Evolutionary conservation across 2,329 filamentous ascomycete genomes (phyloP), one percentile per base, ranked within the genome.

Genomic region (Lasiodiplodia gonubiensis): DNA sequence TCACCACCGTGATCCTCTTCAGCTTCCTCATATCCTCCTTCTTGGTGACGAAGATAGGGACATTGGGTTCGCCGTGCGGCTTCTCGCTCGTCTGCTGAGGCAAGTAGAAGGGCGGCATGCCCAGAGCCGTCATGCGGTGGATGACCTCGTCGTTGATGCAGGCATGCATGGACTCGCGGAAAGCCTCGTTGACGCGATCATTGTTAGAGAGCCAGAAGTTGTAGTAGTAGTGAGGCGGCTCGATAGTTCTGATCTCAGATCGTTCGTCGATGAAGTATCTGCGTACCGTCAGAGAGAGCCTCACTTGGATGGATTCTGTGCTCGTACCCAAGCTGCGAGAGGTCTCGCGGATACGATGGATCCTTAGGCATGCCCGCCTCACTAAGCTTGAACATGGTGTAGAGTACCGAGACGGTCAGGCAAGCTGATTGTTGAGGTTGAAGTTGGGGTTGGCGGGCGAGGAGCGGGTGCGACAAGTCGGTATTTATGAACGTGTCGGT

Each of bases 231-330:
- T 90, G 84, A 0, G 90, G 89, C 42, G 92, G 81, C 25, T 86
- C 81, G 66, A 92, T 89, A 69, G 84, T 89, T 57, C 91, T 89
- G 69, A 97, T 86, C 73, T 94, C 88, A 71, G 94, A 92, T 0
- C 88, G 79, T 0, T 89, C 84, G 71, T 92, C 93, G 79, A 97
- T 79, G 76, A 92, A 94, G 79, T 93, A 96, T 52, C 92, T 94
- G 68, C 53, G 12, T 5, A 57, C 37, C 69, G 18, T 69, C n/a
- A 69, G 60, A 23, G 18, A 21, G 42, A 35, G 23, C 14, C 35
- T 52, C n/a, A 12, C 18, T 18, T 14, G 5, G 27, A 21, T n/a
- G 63, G 39, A 27, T 6, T 25, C n/a, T 12, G 7, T 35, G 55
- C 35, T 74, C 84, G 72, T 81, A 94, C 91, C 93, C 94, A 3